These are phyloP conservation scores for Phlyctochytrium bullatum DNA, from an alignment of 192 early-diverging fungal species.

Conservation along the genomic window DNA sequence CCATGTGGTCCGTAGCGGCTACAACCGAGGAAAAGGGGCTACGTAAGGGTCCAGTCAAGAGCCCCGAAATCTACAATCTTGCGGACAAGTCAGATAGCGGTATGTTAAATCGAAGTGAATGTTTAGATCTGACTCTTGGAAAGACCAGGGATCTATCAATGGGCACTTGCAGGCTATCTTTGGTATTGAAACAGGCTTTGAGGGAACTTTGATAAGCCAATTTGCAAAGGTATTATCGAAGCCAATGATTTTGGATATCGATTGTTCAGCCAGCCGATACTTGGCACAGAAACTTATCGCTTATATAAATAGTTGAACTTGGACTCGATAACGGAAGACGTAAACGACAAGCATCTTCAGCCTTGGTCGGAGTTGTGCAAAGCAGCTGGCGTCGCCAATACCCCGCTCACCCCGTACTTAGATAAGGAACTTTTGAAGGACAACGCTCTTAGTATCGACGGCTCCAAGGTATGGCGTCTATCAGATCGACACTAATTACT, in stretches of 20 bases:
- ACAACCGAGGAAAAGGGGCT: constrained; percentile 46
- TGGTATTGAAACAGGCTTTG: constrained; percentile 81
- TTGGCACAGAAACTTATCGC: background rate
- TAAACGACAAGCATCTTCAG: constrained; percentile 89
- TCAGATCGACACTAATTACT: background rate
- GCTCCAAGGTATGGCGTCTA: constrained; percentile 52
- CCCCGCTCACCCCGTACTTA: constrained; percentile 88
- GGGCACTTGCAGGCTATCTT: constrained; percentile 67
- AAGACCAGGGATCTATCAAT: constrained; percentile 81
- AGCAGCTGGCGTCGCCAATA: constrained; percentile 65
- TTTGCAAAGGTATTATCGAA: constrained; percentile 82
- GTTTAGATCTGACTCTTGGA: background rate
- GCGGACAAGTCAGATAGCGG: constrained; percentile 85
- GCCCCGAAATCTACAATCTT: constrained; percentile 73
- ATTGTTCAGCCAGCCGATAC: constrained; percentile 13
- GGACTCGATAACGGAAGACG: constrained; percentile 82
- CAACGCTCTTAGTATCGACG: constrained; percentile 81
- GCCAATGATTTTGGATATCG: too few species aligned
- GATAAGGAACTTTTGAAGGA: constrained; percentile 90
- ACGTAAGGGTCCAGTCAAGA: constrained; percentile 35
- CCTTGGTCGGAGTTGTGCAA: constrained; percentile 89
- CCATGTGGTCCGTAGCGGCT: constrained; percentile 50
- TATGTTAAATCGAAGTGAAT: constrained; percentile 38
- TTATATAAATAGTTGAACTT: constrained; percentile 70
- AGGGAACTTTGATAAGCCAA: constrained; percentile 70